Evolutionary conservation across 2,329 filamentous ascomycete genomes (phyloP).

Genomic region (Penicillium decumbens): DNA sequence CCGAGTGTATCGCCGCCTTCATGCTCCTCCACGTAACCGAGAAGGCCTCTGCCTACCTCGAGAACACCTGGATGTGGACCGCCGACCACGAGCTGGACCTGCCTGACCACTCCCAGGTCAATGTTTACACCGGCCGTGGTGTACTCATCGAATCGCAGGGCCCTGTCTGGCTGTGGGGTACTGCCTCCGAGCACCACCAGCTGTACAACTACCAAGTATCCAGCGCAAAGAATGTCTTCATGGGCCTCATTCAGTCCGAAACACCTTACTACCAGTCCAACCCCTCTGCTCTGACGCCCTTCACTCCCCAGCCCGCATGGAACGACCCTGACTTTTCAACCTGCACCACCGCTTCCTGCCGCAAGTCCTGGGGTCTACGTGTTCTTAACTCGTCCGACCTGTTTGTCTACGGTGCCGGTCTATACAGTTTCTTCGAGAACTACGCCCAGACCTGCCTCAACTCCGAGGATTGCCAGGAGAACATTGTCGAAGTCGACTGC

Average conservation of each 20-base stretch:
- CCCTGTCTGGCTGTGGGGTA: conserved; percentile 79
- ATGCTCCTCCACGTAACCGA: conserved; percentile 55
- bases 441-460: conserved; percentile 67
- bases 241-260: conserved; percentile 81
- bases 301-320: conserved; percentile 33
- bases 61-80: conserved; percentile 89
- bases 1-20: conserved; percentile 69
- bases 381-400: conserved; percentile 63
- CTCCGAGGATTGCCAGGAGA: conserved; percentile 67
- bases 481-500: conserved; percentile 70
- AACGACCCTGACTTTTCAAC: conserved; percentile 62
- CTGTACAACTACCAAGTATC: conserved; percentile 78
- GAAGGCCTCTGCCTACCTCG: conserved; percentile 65
- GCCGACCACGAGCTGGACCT: conserved; percentile 85
- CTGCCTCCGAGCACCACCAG: conserved; percentile 57
- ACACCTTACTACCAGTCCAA: conserved; percentile 82
- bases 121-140: conserved; percentile 82
- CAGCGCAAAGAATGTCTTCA: conserved; percentile 72
- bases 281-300: conserved; percentile 60
- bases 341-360: conserved; percentile 56
- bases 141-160: conserved; percentile 73
- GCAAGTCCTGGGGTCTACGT: conserved; percentile 73
- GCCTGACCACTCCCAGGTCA: conserved; percentile 60
- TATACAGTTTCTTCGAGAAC: conserved; percentile 82
- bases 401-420: conserved; percentile 65